Evolutionary conservation across 73 alveolate species (phyloP).

Genomic region (Paramecium caudatum): DNA sequence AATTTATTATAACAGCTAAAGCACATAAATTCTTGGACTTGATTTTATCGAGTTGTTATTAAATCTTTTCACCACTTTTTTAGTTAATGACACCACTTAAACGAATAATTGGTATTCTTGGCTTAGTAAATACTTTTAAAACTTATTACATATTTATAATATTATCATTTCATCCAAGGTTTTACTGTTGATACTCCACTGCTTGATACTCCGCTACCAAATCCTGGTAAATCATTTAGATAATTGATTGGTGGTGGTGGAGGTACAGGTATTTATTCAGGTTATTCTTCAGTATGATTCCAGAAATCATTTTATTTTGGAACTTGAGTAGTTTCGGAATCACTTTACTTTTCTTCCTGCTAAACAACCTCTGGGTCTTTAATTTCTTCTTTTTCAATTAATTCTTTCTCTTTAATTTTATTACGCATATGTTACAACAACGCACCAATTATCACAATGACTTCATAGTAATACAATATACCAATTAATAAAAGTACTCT

Average conservation of each 20-base stretch:
- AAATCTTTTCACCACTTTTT: not conserved
- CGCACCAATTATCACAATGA: constrained; percentile 44
- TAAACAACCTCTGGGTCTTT: not conserved
- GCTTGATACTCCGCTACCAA: no score
- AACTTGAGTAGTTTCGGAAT: not conserved
- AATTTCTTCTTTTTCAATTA: not conserved
- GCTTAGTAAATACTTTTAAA: constrained; percentile 10
- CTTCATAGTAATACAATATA: constrained; percentile 2
- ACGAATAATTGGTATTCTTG: constrained; percentile 22
- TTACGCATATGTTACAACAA: constrained; percentile 24
- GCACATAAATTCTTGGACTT: constrained; percentile 56
- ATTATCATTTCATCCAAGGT: constrained; percentile 50
- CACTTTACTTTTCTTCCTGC: not conserved
- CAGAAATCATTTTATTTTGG: constrained; percentile 42
- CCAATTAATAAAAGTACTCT: constrained; percentile 36
- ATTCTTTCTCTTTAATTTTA: constrained; percentile 12
- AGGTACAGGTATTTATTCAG: not conserved
- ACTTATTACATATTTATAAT: not conserved
- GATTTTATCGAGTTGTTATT: not conserved
- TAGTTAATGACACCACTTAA: constrained; percentile 15
- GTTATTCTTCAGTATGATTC: constrained; percentile 36
- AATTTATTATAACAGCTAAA: constrained; percentile 76
- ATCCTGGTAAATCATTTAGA: constrained; percentile 38
- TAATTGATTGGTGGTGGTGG: not conserved
- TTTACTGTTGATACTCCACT: not conserved